Evolutionary conservation across 106 monocot genomes (phyloP), one percentile per base, ranked within the genome.

Genomic region (Allium sativum): DNA sequence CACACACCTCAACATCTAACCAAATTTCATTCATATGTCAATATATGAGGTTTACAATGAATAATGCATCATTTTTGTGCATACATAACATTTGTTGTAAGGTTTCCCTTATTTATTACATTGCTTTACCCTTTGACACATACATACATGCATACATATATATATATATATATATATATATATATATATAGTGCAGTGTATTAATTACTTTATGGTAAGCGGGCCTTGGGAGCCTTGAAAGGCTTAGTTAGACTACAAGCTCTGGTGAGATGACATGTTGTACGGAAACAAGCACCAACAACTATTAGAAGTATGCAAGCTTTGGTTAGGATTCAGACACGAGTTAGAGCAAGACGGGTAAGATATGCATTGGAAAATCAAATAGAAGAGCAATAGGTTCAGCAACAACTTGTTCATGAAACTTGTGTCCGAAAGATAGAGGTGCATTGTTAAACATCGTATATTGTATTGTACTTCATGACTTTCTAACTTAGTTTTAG

Each of bases 221-320:
- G 86, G 63, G 94, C 94, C 9, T 72, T 89, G 52, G 76, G 90
- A 58, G 94, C 90, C 62, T 73, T 95, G 64, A 95, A 95, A 73
- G 94, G 94, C 19, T 69, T 95, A 22, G 94, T 95, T 42, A 83
- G 90, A 81, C 78, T 95, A 67, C 94, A 95, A 68, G 94, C 94
- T 14, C 84, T 95, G 55, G 94, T 89, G 14, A 83, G 94, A 64
- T 89, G 94, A 42, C 94, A 95, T 86, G 80, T 81, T 52, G 86
- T 95, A 18, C 78, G 94, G 73, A 94, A 94, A 73, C 93, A 89
- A 79, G 89, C 93, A 63, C 86, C 89, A 52, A 77, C 81, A 63
- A 89, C 93, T 53, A 81, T 90, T 69, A 80, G 79, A 31, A 84
- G 89, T 48, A 90, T 95, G 94, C 90, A 95, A 81, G 89, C 94